Evolutionary conservation across 108 stramenopile genomes (phyloP).

Genomic region (Pseudonitzschia pungens): DNA sequence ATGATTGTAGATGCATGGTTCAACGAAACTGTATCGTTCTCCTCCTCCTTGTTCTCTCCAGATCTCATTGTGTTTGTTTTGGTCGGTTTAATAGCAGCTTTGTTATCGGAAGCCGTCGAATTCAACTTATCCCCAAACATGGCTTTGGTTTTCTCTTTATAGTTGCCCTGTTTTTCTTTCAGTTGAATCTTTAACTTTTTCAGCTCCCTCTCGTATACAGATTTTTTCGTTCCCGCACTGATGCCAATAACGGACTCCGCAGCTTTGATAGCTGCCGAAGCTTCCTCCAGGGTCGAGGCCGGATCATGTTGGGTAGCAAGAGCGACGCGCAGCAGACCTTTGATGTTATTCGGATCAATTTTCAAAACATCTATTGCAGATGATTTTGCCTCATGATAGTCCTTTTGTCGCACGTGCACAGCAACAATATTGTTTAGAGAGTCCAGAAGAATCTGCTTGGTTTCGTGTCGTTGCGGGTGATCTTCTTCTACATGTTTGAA

Average conservation of each 20-base stretch:
- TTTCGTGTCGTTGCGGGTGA: slow-evolving; percentile 42
- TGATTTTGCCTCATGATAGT: slow-evolving; percentile 51
- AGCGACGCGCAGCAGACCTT: slow-evolving; percentile 52
- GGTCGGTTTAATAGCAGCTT: too few relatives aligned
- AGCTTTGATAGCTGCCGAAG: slow-evolving; percentile 40
- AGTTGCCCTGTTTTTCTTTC: slow-evolving; percentile 33
- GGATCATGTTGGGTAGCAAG: slow-evolving; percentile 49
- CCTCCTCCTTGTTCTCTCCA: too few relatives aligned
- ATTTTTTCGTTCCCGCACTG: slow-evolving; percentile 24
- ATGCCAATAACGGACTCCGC: slow-evolving; percentile 38
- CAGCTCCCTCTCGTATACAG: slow-evolving; percentile 17
- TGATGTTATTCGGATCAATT: slow-evolving; percentile 48
- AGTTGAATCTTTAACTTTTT: slow-evolving; percentile 31
- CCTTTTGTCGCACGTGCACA: slow-evolving; percentile 42
- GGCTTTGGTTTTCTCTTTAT: slow-evolving; percentile 34
- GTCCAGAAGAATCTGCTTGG: slow-evolving; percentile 41
- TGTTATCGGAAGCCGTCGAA: too few relatives aligned
- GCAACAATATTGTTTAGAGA: slow-evolving; percentile 57
- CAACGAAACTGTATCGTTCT: background rate
- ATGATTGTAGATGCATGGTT: too few relatives aligned
- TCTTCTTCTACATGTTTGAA: slow-evolving; percentile 28
- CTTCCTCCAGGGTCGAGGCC: slow-evolving; percentile 50
- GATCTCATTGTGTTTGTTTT: too few relatives aligned
- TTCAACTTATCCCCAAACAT: slow-evolving; percentile 42
- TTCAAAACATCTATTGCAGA: slow-evolving; percentile 47